phyloP scores from a whole-genome alignment of 805 yeast species.

The Spathaspora passalidarum region DNA sequence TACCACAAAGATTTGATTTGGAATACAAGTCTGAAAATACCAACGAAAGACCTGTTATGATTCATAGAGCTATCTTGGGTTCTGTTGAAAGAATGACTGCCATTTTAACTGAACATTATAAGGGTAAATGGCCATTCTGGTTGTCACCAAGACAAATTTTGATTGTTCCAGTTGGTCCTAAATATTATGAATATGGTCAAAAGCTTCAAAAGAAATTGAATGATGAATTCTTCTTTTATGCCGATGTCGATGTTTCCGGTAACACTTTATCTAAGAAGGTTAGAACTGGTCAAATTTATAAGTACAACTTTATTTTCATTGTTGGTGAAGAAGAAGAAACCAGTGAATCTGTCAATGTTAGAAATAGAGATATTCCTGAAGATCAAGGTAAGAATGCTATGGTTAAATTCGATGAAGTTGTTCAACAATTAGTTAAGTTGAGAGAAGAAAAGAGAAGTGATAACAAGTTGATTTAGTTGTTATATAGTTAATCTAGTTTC shows the following conservation, averaged over 20 bases:
- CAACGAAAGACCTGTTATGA: slow-evolving; percentile 94
- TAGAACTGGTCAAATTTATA: slow-evolving; percentile 91
- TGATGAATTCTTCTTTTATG: slow-evolving; percentile 75
- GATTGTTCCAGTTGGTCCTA: slow-evolving; percentile 96
- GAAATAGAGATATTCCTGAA: slow-evolving; percentile 93
- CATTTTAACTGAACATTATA: slow-evolving; percentile 94
- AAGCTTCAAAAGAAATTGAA: slow-evolving; percentile 63
- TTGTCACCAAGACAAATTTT: slow-evolving; percentile 97
- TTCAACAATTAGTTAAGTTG: slow-evolving; percentile 63
- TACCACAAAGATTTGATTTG: slow-evolving; percentile 89
- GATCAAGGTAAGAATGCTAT: slow-evolving; percentile 92
- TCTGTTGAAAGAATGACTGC: slow-evolving; percentile 99
- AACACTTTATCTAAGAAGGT: slow-evolving; percentile 98
- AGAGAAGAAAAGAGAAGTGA: slow-evolving; percentile 74
- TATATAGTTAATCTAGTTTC: neutral
- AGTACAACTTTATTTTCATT: slow-evolving; percentile 92
- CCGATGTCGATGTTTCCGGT: slow-evolving; percentile 91
- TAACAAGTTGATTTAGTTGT: slow-evolving; percentile 39
- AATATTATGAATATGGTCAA: slow-evolving; percentile 87
- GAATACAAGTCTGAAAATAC: slow-evolving; percentile 63
- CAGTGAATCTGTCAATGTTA: slow-evolving; percentile 80
- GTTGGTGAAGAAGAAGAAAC: slow-evolving; percentile 94
- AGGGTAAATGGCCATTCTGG: slow-evolving; percentile 99
- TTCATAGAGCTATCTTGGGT: slow-evolving; percentile 98
- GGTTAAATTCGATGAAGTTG: slow-evolving; percentile 67